phyloP scores from a whole-genome alignment of 192 early-diverging fungal genomes.

The Umbelopsis sp. region DNA sequence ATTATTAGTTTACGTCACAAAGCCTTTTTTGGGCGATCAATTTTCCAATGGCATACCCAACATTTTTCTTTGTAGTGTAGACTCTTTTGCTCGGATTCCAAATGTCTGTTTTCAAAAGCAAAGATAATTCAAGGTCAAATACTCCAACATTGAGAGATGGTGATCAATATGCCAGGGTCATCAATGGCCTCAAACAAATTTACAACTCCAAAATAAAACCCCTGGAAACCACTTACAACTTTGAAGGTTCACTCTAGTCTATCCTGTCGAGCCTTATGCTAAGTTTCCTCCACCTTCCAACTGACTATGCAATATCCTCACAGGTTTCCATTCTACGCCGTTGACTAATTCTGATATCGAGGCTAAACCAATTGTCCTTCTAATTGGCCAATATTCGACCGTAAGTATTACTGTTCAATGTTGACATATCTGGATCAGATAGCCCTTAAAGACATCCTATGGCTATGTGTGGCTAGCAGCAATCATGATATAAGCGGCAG shows the following conservation, averaged over 20 bases:
- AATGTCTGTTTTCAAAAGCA: constrained; percentile 8
- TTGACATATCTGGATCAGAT: neutral
- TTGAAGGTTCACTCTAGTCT: constrained; percentile 47
- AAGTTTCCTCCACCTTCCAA: neutral
- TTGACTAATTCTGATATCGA: constrained; percentile 80
- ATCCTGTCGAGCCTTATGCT: no score
- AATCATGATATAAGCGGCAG: no score
- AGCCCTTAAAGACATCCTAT: no score
- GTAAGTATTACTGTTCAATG: constrained; percentile 33
- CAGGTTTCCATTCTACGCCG: constrained; percentile 77
- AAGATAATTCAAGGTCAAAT: constrained; percentile 10
- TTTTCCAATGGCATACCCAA: neutral
- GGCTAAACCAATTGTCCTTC: constrained; percentile 84
- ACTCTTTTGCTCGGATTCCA: neutral
- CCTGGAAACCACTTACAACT: constrained; percentile 72
- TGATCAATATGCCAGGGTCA: constrained; percentile 58
- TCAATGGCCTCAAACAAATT: constrained; percentile 68
- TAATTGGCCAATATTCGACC: constrained; percentile 88
- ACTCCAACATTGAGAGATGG: constrained; percentile 29
- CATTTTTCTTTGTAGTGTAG: neutral
- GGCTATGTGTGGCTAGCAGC: no score
- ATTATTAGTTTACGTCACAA: neutral
- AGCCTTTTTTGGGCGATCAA: neutral
- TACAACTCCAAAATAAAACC: constrained; percentile 74
- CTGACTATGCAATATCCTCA: neutral